Evolutionary conservation across 140 eudicot genomes (phyloP), one percentile per base, ranked within the genome.

Genomic region (Senecio squalidus): DNA sequence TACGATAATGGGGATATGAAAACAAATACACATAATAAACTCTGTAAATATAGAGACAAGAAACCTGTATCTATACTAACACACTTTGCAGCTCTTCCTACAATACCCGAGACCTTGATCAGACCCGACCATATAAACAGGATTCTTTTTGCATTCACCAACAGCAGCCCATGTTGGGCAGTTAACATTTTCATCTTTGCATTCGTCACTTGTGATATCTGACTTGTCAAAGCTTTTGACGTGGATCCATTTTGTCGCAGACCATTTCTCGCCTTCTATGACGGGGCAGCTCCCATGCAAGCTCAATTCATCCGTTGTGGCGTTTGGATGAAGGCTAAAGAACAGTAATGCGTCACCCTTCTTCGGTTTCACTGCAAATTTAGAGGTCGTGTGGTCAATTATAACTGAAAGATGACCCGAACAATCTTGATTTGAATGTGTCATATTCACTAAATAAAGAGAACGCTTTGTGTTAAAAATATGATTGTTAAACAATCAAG

Each of bases 261-360:
- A 84, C 98, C 98, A 92, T 64, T 87, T 87, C 70, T 92, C 96
- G 5, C 98, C 98, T 73, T 87, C 95, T 11, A 92, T 87, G 2
- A 92, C 96, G 0, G 98, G 96, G 52, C 98, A 84, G 78, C 98
- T 84, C 10, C 93, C 98, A 20, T 92, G 95, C 55, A 84, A 69
- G 77, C 95, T 92, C 41, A 75, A 8, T 13, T 61, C 66, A 61
- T 92, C 98, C 2, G 87, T 92, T 9, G 95, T 92, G 2, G 96
- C 96, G 26, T 92, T 74, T 0, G 89, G 93, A 55, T 88, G 96
- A 25, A 92, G 96, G 46, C 95, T 92, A 76, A 84, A 92, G 69
- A 92, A 92, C 62, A 87, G 75, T 55, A 92, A 68, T 1, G 96
- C 98, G 29, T 92, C 95, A 0, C 98, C 98, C 67, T 87, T 92